Evolutionary conservation across 1,139 yeast genomes (phyloP), one percentile per base, ranked within the genome.

Genomic region (Tardiomyces blankii): DNA sequence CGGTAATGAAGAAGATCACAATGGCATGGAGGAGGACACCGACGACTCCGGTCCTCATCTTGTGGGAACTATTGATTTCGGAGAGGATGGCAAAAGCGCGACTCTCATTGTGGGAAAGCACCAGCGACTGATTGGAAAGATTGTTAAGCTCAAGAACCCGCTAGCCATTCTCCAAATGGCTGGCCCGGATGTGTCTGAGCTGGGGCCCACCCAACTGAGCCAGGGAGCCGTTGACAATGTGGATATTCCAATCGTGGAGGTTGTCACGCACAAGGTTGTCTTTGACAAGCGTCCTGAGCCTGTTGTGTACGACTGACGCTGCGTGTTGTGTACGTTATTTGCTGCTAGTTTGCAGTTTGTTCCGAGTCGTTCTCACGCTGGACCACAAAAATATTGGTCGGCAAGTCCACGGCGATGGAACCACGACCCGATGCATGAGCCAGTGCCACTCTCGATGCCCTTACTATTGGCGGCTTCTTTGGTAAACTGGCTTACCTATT

Each of bases 71-170:
- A 30, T 30, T 5, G 35, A 30, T 13, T 30, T 13, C 35, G 35
- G 16, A 3, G 35, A 14, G 5, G 16, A 30, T 9, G 35, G 35
- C 9, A 30, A 30, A 30, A 30, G 16, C 16, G 39, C 21, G 19
- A 35, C 39, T 5, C 39, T 35, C 19, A 35, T 16, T n/a, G 39
- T 35, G n/a, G 67, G 65, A 11, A 48, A 51, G 14, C 58, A 59
- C 41, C 66, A 63, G 52, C 50, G 61, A 9, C 44, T 63, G 38
- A 54, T 59, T 25, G 67, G 67, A 25, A 58, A 56, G 42, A 45
- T 63, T 12, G 56, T 52, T 35, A 54, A 60, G 40, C 49, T 63
- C 39, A 55, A 54, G 25, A 54, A 54, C 13, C 67, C 67, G 14
- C 40, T 63, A 40, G 66, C 67, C 1, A 49, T 63, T 2, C 38